Conservation (phyloP, 805 yeast species). For the Wickerhamomyces rabaulensis region DNA sequence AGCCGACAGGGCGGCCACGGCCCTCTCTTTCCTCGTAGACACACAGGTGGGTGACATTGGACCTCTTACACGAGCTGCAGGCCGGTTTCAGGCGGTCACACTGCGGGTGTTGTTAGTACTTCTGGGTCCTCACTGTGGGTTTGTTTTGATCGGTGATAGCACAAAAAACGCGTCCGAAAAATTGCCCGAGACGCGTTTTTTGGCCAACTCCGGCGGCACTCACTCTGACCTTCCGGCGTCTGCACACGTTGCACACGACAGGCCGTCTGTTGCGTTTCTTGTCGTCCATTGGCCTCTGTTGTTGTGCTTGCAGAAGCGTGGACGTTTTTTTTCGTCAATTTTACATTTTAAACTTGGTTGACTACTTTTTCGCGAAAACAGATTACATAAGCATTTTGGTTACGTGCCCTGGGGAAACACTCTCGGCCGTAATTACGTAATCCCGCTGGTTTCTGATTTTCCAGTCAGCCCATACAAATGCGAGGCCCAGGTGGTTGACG, state of each 20-base stretch:
- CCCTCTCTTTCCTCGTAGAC: conserved; percentile 19
- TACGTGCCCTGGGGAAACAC: too few species aligned
- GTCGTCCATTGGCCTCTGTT: not conserved
- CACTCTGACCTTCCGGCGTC: conserved; percentile 26
- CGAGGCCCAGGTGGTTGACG: too few species aligned
- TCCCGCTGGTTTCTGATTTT: too few species aligned
- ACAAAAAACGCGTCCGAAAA: conserved; percentile 6
- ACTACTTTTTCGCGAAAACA: not conserved
- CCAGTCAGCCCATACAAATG: too few species aligned
- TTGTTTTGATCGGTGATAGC: conserved; percentile 4
- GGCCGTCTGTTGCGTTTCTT: conserved; percentile 20
- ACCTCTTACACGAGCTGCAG: conserved; percentile 22
- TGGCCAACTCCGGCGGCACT: conserved; percentile 6
- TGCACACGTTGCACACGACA: conserved; percentile 25
- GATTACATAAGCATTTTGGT: not conserved
- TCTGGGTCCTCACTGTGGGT: not conserved
- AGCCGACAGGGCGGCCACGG: conserved; percentile 5
- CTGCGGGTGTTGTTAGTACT: conserved; percentile 8
- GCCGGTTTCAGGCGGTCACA: conserved; percentile 25
- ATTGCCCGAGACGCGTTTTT: not conserved
- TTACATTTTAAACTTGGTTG: not conserved
- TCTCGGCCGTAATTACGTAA: too few species aligned
- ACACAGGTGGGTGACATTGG: conserved; percentile 21
- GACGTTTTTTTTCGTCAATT: not conserved
- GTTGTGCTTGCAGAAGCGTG: not conserved